phyloP scores from a whole-genome alignment of 1,284 basidiomycete genomes.

The Ganoderma lucidum region DNA sequence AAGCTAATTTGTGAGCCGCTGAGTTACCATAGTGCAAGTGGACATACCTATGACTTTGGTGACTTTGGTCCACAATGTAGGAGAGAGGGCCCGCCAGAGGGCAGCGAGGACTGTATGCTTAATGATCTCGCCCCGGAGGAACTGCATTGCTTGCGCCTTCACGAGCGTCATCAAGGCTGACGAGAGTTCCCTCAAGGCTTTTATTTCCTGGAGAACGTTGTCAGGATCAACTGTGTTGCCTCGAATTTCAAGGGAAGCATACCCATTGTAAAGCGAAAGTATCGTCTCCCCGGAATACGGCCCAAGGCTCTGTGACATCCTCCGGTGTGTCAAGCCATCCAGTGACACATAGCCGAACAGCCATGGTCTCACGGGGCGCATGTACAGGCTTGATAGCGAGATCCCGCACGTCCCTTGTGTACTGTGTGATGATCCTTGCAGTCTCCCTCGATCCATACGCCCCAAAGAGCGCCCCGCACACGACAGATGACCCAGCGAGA shows the following conservation, averaged over 20 bases:
- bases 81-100: slow-evolving; percentile 58
- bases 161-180: slow-evolving; percentile 55
- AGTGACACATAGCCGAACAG: slow-evolving; percentile 61
- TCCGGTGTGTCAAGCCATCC: slow-evolving; percentile 57
- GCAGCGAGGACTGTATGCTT: slow-evolving; percentile 59
- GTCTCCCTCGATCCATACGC: slow-evolving; percentile 61
- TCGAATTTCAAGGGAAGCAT: slow-evolving; percentile 22
- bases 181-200: slow-evolving; percentile 59
- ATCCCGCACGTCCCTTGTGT: slow-evolving; percentile 63
- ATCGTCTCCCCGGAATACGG: slow-evolving; percentile 58
- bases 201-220: slow-evolving; percentile 53
- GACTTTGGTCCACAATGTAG: slow-evolving; percentile 60
- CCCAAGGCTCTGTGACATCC: slow-evolving; percentile 64
- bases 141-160: slow-evolving; percentile 58
- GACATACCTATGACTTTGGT: slow-evolving; percentile 60
- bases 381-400: slow-evolving; percentile 58
- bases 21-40: background rate
- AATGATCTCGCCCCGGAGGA: slow-evolving; percentile 57
- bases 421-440: slow-evolving; percentile 56
- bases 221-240: background rate
- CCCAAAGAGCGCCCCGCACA: slow-evolving; percentile 66
- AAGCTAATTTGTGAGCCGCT: background rate
- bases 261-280: slow-evolving; percentile 70
- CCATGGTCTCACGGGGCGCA: slow-evolving; percentile 54
- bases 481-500: slow-evolving; percentile 61